Base-by-base conservation (phyloP, 2,329 filamentous ascomycete genomes). In the Fusarium subtropicale region DNA sequence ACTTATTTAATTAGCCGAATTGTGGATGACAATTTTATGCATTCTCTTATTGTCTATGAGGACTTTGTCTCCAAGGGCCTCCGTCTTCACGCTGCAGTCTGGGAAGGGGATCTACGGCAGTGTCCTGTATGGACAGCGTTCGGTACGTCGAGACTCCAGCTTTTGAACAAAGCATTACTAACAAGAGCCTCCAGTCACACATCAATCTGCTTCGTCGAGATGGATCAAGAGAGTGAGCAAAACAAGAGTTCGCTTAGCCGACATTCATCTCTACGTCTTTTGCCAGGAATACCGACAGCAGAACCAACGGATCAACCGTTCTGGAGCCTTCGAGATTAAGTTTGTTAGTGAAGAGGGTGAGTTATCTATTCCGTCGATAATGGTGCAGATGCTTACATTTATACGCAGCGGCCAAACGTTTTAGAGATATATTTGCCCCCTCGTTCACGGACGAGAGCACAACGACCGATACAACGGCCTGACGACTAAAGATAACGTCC, bases 101-200 rank as follows among this genome's bases (percentile, higher is more conserved):
- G 82, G 80, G 83, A 85, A n/a, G 87, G 86, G 3, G 82, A 85
- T 53, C 73, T 88, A 51, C 80, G 79, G 31, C 80, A 80, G 52
- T 88, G 86, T 69, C 88, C 88, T 2, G 82, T 90, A 11, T 90
- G 88, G 88, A 90, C 88, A 4, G 87, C 88, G 4, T 90, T 90
- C 71, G 79, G 87, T 89, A 79, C 28, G 83, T 67, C n/a, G 15
- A 11, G 20, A 20, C 15, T 13, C 33, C 28, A 22, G 20, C 3
- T 30, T 16, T 24, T 3, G 26, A 7, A 11, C 3, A 42, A 28
- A 2, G 38, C 24, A 55, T 34, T 41, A 55, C 41, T 56, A 60
- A 69, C 39, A 36, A 38, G 28, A 31, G 12, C 33, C 36, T 16
- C 5, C 52, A 88, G 87, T 89, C 26, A 88, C 86, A 2, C 80